Evolutionary conservation across 345 rosid species (phyloP).

Genomic region (Psidium guajava): DNA sequence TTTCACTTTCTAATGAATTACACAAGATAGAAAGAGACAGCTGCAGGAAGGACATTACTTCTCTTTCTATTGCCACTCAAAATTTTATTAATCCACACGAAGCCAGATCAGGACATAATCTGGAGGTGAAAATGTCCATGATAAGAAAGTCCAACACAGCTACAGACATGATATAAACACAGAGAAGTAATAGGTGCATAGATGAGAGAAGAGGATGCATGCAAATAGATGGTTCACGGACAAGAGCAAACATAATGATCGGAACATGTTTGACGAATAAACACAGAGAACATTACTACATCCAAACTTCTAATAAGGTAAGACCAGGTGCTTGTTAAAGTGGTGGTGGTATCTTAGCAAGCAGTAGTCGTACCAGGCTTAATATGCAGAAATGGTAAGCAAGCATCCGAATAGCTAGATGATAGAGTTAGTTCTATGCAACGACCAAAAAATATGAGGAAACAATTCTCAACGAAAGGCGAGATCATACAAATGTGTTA

Average conservation of each 20-base stretch:
- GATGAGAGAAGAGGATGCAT: neutral
- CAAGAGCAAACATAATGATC: neutral
- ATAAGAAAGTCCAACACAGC: neutral
- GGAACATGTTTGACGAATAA: too few species aligned
- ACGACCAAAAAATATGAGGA: neutral
- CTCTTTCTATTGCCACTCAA: neutral
- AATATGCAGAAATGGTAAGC: too few species aligned
- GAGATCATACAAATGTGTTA: slow-evolving; percentile 20
- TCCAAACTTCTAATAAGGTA: too few species aligned
- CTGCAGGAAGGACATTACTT: neutral
- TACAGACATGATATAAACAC: neutral
- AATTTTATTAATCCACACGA: neutral
- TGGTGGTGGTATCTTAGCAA: too few species aligned
- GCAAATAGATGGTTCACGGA: neutral
- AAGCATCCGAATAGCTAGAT: neutral
- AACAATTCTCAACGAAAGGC: neutral
- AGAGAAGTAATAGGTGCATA: neutral
- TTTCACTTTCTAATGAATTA: neutral
- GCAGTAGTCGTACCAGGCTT: too few species aligned
- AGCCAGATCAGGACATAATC: neutral
- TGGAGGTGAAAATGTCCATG: neutral
- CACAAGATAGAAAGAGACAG: neutral
- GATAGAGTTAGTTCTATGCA: neutral
- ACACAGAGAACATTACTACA: too few species aligned
- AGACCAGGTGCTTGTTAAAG: too few species aligned